phyloP scores from a whole-genome alignment of 352 stramenopile genomes.

The Lagenidium giganteum region DNA sequence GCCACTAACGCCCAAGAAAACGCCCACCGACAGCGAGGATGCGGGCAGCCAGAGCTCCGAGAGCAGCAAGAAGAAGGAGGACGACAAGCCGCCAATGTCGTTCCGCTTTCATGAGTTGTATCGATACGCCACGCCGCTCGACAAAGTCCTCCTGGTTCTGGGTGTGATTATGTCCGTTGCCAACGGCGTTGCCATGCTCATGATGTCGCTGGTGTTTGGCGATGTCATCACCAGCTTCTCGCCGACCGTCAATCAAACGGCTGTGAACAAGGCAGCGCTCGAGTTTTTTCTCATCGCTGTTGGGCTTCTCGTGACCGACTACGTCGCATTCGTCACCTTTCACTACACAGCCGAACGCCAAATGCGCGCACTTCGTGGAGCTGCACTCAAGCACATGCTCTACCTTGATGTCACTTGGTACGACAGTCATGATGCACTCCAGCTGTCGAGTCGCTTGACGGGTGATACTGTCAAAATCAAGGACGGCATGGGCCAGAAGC shows the following conservation, averaged over 20 bases:
- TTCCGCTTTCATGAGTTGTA: conserved; percentile 17
- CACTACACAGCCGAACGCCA: conserved; percentile 7
- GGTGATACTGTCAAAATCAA: conserved; percentile 35
- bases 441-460: conserved; percentile 5
- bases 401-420: conserved; percentile 6
- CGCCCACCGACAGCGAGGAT: no score
- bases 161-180: conserved; percentile 13
- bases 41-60: no score
- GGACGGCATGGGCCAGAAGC: conserved; percentile 18
- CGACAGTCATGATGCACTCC: conserved; percentile 3
- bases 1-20: no score
- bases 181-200: conserved; percentile 27
- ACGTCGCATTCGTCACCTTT: conserved; percentile 24
- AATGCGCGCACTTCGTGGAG: neutral
- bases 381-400: conserved; percentile 2
- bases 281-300: conserved; percentile 27
- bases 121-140: conserved; percentile 20
- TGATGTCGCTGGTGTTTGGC: conserved; percentile 40
- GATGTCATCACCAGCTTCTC: conserved; percentile 25
- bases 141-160: conserved; percentile 21
- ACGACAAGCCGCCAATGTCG: conserved; percentile 11
- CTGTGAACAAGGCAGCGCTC: conserved; percentile 22
- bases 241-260: conserved; percentile 10
- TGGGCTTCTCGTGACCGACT: conserved; percentile 27
- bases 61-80: no score